Conservation (phyloP, 495 filamentous ascomycete genomes). For the Penicillium diatomitis region DNA sequence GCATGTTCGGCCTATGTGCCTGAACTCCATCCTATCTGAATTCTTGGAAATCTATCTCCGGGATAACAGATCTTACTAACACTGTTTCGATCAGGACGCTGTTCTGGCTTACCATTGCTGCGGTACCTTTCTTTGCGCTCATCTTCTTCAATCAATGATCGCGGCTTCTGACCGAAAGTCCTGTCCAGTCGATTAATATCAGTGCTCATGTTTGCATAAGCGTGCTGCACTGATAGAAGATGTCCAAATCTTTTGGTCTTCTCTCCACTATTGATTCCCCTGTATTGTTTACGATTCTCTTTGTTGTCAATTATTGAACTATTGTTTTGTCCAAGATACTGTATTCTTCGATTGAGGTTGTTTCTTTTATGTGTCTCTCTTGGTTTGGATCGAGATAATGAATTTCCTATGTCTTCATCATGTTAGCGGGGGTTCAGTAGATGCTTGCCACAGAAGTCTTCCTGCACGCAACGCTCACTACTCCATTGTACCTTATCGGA, state of each 20-base stretch:
- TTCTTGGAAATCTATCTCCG: conserved; percentile 1
- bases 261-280: conserved; percentile 26
- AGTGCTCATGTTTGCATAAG: not conserved
- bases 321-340: not conserved
- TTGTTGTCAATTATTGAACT: conserved; percentile 13
- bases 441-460: not conserved
- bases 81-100: conserved; percentile 21
- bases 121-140: conserved; percentile 21
- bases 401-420: conserved; percentile 20
- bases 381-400: conserved; percentile 5
- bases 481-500: too few species aligned
- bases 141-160: conserved; percentile 16
- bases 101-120: conserved; percentile 26
- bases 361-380: not conserved
- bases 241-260: conserved; percentile 16
- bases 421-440: conserved; percentile 1
- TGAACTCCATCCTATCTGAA: too few species aligned
- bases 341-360: not conserved
- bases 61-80: conserved; percentile 18
- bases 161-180: conserved; percentile 17
- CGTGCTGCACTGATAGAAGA: conserved; percentile 7
- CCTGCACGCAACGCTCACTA: not conserved
- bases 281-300: conserved; percentile 29
- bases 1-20: too few species aligned
- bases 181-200: conserved; percentile 1